Evolutionary conservation across 1,284 basidiomycete species (phyloP), one percentile per base, ranked within the genome.

Genomic region (Pterula multifida): DNA sequence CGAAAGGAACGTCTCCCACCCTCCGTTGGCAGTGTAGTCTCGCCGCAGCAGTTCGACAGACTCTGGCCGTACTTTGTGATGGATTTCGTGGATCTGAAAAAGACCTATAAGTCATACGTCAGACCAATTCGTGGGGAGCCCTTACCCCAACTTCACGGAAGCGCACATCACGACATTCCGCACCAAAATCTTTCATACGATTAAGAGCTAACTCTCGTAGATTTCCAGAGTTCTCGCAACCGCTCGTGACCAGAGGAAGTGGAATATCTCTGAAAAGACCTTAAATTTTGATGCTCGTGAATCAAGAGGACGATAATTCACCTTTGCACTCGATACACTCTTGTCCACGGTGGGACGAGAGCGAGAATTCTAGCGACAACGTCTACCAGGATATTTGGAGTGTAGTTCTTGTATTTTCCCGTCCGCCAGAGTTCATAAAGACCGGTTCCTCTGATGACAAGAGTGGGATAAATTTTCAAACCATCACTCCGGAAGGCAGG

Each of bases 1-100:
- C 19, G 93, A 94, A 15, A 99, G 71, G 78, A 99, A 99, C 0
- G 95, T 98, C 69, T 99, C 96, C 96, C 96, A 99, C 22, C 95
- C 90, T 2, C 91, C 95, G 60, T 98, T 99, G 24, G 96, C 96
- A 1, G 88, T 75, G 66, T 99, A 99, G 66, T 99, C 96, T 48
- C 96, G 76, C 49, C 96, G 81, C 32, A 99, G 80, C n/a, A 99
- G 83, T 67, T 99, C 96, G 50, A 97, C 89, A 26, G 92, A 89
- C 61, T 95, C 90, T 47, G 96, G 96, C 36, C 93, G 82, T 46
- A 98, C 90, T 68, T 96, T 94, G 71, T 96, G 84, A 65, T 99
- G 96, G 50, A 99, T 98, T 69, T 99, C 96, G 67, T 98, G 94
- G 51, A 94, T 89, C 89, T 92, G 61, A 36, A 17, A 32, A 36